These are phyloP conservation scores for Puccinia horiana DNA, from an alignment of 1,284 basidiomycete species.

Conservation along the genomic window DNA sequence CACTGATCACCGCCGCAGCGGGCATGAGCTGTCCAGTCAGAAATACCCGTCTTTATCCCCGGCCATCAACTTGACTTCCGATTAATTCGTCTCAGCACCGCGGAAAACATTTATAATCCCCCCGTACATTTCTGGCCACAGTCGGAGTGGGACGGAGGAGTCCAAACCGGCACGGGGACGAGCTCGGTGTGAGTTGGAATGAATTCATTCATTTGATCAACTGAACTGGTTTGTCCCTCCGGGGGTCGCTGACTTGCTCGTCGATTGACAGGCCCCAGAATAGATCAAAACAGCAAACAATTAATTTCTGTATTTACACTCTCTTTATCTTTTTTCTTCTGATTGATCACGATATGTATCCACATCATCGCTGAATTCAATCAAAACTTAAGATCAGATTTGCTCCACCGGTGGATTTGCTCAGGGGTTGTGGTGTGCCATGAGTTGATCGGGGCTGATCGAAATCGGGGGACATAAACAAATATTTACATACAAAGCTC, in stretches of 20 bases:
- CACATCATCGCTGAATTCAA: background rate
- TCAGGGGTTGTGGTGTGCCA: background rate
- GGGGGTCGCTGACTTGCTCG: background rate
- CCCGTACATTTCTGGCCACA: too few species aligned
- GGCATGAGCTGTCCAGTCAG: too few species aligned
- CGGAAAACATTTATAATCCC: too few species aligned
- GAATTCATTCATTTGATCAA: background rate
- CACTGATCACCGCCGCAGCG: too few species aligned
- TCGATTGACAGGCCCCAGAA: background rate
- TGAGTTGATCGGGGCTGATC: background rate
- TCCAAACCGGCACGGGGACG: background rate
- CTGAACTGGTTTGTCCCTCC: conserved; percentile 2
- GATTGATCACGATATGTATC: background rate
- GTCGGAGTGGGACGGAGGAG: background rate
- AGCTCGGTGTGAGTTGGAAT: background rate
- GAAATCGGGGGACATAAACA: too few species aligned
- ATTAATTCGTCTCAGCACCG: too few species aligned
- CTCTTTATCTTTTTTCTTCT: background rate
- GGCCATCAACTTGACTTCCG: too few species aligned
- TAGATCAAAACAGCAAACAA: background rate
- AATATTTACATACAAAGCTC: background rate
- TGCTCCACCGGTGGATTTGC: too few species aligned
- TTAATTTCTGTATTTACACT: background rate
- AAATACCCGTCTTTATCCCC: too few species aligned
- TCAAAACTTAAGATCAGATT: background rate